Conservation (phyloP, 345 rosid species). For the Lumnitzera racemosa region DNA sequence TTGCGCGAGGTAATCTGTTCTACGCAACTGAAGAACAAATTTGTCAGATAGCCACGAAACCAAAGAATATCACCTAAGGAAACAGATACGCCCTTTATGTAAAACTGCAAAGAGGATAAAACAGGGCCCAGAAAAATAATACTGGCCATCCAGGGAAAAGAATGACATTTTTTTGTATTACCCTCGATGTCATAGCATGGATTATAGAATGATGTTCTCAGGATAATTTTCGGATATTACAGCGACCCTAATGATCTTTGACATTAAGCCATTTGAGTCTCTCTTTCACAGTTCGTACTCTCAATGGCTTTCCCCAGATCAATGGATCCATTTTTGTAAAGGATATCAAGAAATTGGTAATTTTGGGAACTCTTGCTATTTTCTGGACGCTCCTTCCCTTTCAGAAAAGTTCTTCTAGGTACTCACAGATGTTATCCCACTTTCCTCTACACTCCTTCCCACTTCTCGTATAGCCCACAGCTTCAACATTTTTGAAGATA, state of each 20-base stretch:
- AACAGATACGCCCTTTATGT: no score
- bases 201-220: neutral
- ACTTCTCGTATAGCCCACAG: conserved; percentile 48
- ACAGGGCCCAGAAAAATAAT: no score
- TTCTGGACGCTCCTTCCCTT: conserved; percentile 34
- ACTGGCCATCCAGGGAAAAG: no score
- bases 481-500: conserved; percentile 45
- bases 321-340: conserved; percentile 32
- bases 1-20: no score
- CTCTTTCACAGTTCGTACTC: conserved; percentile 4
- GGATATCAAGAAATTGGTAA: conserved; percentile 39
- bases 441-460: conserved; percentile 77
- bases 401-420: conserved; percentile 42
- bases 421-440: conserved; percentile 83
- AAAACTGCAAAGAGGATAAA: no score
- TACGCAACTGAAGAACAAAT: no score
- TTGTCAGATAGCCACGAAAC: no score
- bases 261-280: neutral
- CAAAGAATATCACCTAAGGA: no score
- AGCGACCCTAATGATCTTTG: neutral
- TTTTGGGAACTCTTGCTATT: conserved; percentile 38
- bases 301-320: conserved; percentile 11
- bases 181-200: neutral
- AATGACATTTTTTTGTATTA: no score
- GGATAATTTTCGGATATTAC: neutral